Evolutionary conservation across 129 eudicot genomes (phyloP).

Genomic region (Helianthus tuberosus): DNA sequence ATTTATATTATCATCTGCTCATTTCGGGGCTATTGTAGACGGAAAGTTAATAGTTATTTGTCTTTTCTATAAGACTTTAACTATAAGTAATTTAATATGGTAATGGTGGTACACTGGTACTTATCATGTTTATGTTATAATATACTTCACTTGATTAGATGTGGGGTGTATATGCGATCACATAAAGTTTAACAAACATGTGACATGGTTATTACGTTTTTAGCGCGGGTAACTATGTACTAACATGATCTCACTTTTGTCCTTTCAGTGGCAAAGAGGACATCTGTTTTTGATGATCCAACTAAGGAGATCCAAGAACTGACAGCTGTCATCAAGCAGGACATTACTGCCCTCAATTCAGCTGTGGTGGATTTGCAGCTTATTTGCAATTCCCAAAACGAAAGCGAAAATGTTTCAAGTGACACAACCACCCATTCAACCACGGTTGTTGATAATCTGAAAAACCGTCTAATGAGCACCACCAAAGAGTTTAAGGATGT

Average conservation of each 20-base stretch:
- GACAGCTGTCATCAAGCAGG: conserved; percentile 89
- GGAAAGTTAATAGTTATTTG: neutral
- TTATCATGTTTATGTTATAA: conserved; percentile 14
- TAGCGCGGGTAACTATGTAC: neutral
- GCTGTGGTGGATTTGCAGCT: conserved; percentile 88
- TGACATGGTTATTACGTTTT: too few species aligned
- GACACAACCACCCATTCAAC: conserved; percentile 86
- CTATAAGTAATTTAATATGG: neutral
- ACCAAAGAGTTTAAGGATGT: conserved; percentile 96
- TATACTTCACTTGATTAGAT: neutral
- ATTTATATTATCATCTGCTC: neutral
- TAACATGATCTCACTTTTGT: conserved; percentile 18
- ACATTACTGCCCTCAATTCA: conserved; percentile 81
- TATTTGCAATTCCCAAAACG: conserved; percentile 64
- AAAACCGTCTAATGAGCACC: conserved; percentile 85
- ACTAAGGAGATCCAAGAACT: conserved; percentile 85
- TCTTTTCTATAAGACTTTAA: neutral
- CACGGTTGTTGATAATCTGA: conserved; percentile 88
- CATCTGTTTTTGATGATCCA: conserved; percentile 84
- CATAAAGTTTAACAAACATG: too few species aligned
- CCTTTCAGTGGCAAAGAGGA: conserved; percentile 80
- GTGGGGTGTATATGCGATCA: neutral
- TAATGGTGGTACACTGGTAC: neutral
- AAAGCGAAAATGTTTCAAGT: conserved; percentile 65
- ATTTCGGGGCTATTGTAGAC: too few species aligned